phyloP scores from a whole-genome alignment of 148 eudicot species.

The Pouteria glomerata region DNA sequence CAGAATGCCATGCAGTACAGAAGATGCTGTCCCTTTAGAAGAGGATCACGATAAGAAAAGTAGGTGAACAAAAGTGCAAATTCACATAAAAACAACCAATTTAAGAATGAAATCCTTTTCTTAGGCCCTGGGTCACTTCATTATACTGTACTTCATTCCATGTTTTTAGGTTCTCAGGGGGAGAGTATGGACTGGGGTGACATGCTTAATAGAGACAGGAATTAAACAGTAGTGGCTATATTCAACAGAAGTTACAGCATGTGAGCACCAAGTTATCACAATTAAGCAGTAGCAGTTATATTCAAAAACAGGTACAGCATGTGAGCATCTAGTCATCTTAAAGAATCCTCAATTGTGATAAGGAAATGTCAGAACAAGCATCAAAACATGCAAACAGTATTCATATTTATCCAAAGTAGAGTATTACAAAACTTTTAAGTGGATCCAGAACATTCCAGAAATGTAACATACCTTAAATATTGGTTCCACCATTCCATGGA shows the following conservation, averaged over 20 bases:
- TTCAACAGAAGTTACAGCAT: background rate
- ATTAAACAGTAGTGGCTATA: background rate
- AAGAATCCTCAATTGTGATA: background rate
- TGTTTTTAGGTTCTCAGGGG: background rate
- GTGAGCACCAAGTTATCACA: background rate
- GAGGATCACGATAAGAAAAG: background rate
- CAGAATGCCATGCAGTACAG: background rate
- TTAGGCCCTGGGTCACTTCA: background rate
- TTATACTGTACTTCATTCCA: background rate
- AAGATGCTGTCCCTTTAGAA: background rate
- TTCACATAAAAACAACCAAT: background rate
- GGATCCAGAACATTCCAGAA: background rate
- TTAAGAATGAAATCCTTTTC: background rate
- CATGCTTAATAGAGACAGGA: background rate
- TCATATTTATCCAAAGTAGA: background rate
- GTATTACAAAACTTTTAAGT: background rate
- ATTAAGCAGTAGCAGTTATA: background rate
- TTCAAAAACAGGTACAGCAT: constrained; percentile 9
- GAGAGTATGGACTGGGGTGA: background rate
- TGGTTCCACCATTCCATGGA: constrained; percentile 78
- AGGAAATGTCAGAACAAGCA: background rate
- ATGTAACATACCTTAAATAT: constrained; percentile 74
- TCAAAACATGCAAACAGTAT: background rate
- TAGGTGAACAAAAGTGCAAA: background rate
- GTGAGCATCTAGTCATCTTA: background rate